Base-by-base conservation (phyloP, 805 yeast genomes). In the Nakazawaea molendinolei region DNA sequence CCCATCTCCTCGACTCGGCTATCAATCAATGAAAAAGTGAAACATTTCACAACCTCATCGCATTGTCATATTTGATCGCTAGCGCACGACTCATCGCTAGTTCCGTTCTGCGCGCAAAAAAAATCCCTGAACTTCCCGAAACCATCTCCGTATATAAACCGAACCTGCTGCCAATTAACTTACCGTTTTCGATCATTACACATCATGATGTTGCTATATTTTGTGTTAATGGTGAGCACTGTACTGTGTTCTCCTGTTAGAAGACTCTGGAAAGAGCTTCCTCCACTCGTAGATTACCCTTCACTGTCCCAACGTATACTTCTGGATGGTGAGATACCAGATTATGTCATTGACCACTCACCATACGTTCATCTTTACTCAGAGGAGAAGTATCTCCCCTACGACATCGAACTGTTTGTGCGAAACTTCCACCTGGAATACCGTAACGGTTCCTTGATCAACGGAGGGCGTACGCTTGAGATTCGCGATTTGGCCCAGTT, bases 321-420 rank as follows among this genome's bases (percentile, higher is more conserved):
- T 10, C 41, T 47, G 13, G 56, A 61, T 28, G 84, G 85, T 1
- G 75, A 72, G 34, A 67, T 83, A 3, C 94, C 92, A 0, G 52
- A 53, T 6, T 83, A 74, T 54, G 80, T 78, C 1, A 44, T 74
- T 2, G 79, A 80, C 29, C 67, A 69, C 51, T 74, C 83, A 4
- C 97, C 98, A 0, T 60, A 79, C 36, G 89, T 90, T 3, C 85
- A 86, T 51, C 63, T 90, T 8, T 89, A 90, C 60, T 78, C 94
- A 1, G 98, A 90, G 52, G 98, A 90, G 49, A 58, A 65, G 36
- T 90, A 89, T 52, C 63, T 82, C 46, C 95, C 98, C 0, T 86
- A 86, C 48, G 94, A 86, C 50, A 69, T 87, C 26, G 69, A 65
- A 20, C 73, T 81, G 15, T 90, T 59, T 53, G 87, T 85, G 5